These are phyloP conservation scores for Phytophthora foliorum DNA, from an alignment of 352 stramenopile genomes.

Conservation along the genomic window DNA sequence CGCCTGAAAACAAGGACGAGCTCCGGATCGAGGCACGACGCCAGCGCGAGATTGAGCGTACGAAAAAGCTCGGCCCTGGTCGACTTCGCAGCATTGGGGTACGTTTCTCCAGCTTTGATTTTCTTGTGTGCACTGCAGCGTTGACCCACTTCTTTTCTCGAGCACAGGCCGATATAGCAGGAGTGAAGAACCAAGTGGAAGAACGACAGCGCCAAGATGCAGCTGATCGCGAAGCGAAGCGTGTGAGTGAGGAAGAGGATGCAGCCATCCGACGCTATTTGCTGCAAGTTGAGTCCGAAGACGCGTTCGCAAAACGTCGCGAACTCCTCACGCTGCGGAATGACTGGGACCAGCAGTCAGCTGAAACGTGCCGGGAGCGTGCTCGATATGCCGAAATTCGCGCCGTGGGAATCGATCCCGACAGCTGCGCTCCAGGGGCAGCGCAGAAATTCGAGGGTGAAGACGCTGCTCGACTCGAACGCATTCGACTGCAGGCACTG, in stretches of 20 bases:
- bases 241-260: conserved; percentile 61
- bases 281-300: conserved; percentile 81
- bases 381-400: conserved; percentile 45
- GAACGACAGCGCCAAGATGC: conserved; percentile 68
- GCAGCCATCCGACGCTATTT: conserved; percentile 78
- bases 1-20: conserved; percentile 49
- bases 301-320: conserved; percentile 65
- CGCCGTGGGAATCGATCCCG: conserved; percentile 56
- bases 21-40: conserved; percentile 66
- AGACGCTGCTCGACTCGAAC: conserved; percentile 63
- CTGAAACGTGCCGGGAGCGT: conserved; percentile 35
- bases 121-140: background rate
- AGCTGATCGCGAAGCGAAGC: conserved; percentile 51
- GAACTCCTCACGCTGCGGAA: conserved; percentile 75
- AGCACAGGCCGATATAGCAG: conserved; percentile 73
- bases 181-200: conserved; percentile 80
- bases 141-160: conserved; percentile 5
- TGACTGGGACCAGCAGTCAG: conserved; percentile 67
- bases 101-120: conserved; percentile 11
- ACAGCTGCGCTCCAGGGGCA: conserved; percentile 58
- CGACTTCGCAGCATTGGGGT: conserved; percentile 77
- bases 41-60: conserved; percentile 69
- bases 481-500: conserved; percentile 67
- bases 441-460: conserved; percentile 82
- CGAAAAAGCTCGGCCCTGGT: conserved; percentile 74